Base-by-base conservation (phyloP, 2,329 filamentous ascomycete species). In the Sphaerulina populicola region DNA sequence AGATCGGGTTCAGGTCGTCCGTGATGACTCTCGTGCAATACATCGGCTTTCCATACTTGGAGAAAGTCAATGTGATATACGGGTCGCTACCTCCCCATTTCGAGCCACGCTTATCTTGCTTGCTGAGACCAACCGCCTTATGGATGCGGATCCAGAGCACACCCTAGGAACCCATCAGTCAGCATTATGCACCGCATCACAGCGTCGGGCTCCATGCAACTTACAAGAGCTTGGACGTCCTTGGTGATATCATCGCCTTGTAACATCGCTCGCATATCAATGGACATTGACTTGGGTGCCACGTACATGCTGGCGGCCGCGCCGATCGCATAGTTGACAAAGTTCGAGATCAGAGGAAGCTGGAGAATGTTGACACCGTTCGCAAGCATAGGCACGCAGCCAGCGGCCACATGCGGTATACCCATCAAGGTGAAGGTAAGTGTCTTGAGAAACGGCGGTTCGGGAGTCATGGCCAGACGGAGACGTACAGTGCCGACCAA, bases 11-110 rank as follows among this genome's bases (percentile, higher is more conserved):
- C 49, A 95, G 77, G 60, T 96, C 86, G 64, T 97, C 91, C 47
- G 91, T 88, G 57, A 97, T 96, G 46, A 97, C 90, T 43, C 93
- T 83, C 1, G 93, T 97, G 69, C 90, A 96, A 70, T 95, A 97
- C 80, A 95, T 94, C 1, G 91, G 91, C 71, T 98, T 98, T 51
- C 86, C 87, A 61, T 96, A 97, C 68, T 97, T 96, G 63, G 88
- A 94, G 74, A 94, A 97, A 37, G 86, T 85, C 33, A 97, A 77
- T 30, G 91, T 96, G 66, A 97, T 94, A 68, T 97, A 97, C 0
- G 91, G 89, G 61, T 98, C 93, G 45, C 87, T 94, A 40, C 91
- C 91, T 31, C 93, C 91, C 14, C 88, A 86, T 47, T 84, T 78
- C 62, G 83, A 90, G 37, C 89, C 90, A 52, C 87, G 82, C 47